Percentiles rank a stretch among this genome's conserved stretches.
Conservation (phyloP, 2,329 filamentous ascomycete genomes). For the Ophiocordyceps sinensis region DNA sequence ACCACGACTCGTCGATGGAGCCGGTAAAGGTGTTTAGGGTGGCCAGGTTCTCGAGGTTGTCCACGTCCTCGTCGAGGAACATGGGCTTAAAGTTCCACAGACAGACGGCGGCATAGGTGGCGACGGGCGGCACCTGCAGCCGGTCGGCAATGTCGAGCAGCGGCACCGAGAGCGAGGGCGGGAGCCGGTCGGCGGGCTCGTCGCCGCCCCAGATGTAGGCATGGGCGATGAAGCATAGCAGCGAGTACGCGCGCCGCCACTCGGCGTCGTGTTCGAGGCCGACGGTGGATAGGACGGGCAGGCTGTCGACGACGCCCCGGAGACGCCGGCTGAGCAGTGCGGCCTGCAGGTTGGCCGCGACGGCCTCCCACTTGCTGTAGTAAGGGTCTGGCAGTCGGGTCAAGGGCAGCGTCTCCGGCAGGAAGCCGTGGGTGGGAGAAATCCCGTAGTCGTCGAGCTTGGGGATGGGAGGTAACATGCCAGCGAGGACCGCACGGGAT, state of each 20-base stretch:
- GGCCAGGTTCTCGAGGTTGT: conserved; percentile 74
- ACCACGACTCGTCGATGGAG: conserved; percentile 94
- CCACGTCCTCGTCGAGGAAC: conserved; percentile 68
- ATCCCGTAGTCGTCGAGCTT: conserved; percentile 65
- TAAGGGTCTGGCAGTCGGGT: conserved; percentile 74
- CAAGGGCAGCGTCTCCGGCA: conserved; percentile 68
- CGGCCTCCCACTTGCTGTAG: conserved; percentile 88
- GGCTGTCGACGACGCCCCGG: conserved; percentile 60
- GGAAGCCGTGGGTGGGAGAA: conserved; percentile 68
- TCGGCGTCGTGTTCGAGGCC: conserved; percentile 72
- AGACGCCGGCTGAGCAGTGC: conserved; percentile 76
- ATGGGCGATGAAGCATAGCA: conserved; percentile 84
- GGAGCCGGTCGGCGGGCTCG: conserved; percentile 62
- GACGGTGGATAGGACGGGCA: conserved; percentile 72
- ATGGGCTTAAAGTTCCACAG: conserved; percentile 96
- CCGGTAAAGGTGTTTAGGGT: conserved; percentile 87
- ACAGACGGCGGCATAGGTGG: conserved; percentile 82
- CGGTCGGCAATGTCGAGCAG: conserved; percentile 62
- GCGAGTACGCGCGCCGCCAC: conserved; percentile 85
- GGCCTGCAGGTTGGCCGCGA: conserved; percentile 73
- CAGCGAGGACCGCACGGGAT: too few relatives aligned
- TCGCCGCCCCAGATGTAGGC: conserved; percentile 95
- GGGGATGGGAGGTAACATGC: conserved; percentile 47
- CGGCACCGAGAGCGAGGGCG: conserved; percentile 69
- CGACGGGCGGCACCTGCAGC: conserved; percentile 80